These are phyloP conservation scores for Neopestalotiopsis clavispora DNA, from an alignment of 2,329 filamentous ascomycete species.

Conservation along the genomic window DNA sequence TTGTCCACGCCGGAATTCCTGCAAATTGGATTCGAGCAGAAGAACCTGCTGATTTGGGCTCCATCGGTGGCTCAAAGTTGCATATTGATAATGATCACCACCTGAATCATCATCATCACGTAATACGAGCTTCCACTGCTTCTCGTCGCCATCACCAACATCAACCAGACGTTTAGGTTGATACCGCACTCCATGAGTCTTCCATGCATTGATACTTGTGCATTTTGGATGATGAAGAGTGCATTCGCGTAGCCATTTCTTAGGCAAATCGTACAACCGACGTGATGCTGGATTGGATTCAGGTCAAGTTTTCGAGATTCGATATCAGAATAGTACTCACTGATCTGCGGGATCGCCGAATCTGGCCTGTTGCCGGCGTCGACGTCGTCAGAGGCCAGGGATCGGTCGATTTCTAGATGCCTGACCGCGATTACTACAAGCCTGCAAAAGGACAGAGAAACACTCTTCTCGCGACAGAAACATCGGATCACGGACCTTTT, in stretches of 20 bases:
- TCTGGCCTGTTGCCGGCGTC: no score
- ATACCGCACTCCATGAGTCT: neutral
- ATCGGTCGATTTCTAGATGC: no score
- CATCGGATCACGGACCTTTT: no score
- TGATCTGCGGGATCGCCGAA: no score
- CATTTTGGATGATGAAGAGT: neutral
- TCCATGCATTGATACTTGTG: neutral
- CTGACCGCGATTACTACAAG: no score
- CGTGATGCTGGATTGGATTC: no score
- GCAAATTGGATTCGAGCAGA: neutral
- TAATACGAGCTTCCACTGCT: no score
- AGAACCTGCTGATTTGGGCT: neutral
- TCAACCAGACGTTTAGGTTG: conserved; percentile 14
- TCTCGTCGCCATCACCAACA: neutral
- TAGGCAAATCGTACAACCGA: neutral
- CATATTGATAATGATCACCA: neutral
- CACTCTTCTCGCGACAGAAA: no score
- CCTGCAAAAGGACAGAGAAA: no score
- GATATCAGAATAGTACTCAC: no score
- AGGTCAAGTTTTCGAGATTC: no score
- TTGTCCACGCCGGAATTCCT: neutral
- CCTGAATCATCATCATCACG: neutral
- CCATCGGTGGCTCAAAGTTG: conserved; percentile 19
- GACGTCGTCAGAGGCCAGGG: no score
- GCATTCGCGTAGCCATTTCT: conserved; percentile 11